These are phyloP conservation scores for Talaromyces verruculosus DNA, from an alignment of 2,329 filamentous ascomycete species.

Conservation along the genomic window DNA sequence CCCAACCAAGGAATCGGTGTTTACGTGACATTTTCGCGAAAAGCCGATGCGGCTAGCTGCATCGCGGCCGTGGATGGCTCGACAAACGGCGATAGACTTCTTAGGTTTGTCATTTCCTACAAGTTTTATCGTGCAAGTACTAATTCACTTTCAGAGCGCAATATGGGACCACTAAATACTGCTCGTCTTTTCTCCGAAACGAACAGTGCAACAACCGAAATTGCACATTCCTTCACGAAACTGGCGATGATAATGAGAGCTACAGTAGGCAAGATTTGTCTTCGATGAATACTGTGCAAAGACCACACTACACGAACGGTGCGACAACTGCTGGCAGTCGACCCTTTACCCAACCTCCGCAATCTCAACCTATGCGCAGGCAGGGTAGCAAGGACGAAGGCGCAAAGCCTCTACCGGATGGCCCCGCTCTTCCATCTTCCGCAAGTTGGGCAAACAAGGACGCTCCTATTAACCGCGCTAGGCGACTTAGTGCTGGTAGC, in stretches of 20 bases:
- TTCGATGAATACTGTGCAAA: slow-evolving; percentile 87
- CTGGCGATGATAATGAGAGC: slow-evolving; percentile 96
- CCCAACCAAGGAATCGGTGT: slow-evolving; percentile 86
- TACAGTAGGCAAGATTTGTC: slow-evolving; percentile 93
- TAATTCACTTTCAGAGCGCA: slow-evolving; percentile 54
- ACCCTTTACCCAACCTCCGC: slow-evolving; percentile 52
- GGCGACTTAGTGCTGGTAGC: slow-evolving; percentile 73
- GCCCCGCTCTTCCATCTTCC: slow-evolving; percentile 86
- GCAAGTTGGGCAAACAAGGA: slow-evolving; percentile 85
- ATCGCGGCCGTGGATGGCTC: slow-evolving; percentile 92
- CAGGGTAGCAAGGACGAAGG: slow-evolving; percentile 71
- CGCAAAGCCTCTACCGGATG: slow-evolving; percentile 64
- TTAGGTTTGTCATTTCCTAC: slow-evolving; percentile 60
- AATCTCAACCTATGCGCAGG: slow-evolving; percentile 63
- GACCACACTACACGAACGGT: slow-evolving; percentile 59
- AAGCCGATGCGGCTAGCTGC: slow-evolving; percentile 84
- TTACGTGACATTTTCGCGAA: slow-evolving; percentile 95
- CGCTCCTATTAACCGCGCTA: slow-evolving; percentile 63
- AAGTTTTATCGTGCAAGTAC: not conserved
- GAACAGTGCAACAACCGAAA: slow-evolving; percentile 93
- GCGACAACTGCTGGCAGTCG: slow-evolving; percentile 45
- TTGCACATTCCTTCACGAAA: slow-evolving; percentile 97
- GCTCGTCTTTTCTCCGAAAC: slow-evolving; percentile 91
- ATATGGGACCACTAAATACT: slow-evolving; percentile 95
- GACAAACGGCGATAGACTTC: slow-evolving; percentile 79